phyloP scores from a whole-genome alignment of 2,329 filamentous ascomycete genomes.

The Ramularia endophylla region DNA sequence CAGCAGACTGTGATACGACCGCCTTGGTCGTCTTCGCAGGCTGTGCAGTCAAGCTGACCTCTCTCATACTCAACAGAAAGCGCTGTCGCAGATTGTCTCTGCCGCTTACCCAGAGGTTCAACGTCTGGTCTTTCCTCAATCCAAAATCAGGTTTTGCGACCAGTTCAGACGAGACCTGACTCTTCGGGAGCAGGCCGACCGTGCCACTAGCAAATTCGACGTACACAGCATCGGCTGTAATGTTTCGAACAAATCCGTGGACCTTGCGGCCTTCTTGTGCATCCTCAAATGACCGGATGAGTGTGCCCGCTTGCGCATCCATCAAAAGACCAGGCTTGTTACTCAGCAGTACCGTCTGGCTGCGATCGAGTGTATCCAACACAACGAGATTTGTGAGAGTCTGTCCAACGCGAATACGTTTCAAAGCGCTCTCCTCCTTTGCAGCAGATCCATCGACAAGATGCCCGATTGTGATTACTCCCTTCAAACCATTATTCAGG shows the following conservation, averaged over 20 bases:
- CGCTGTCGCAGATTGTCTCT: constrained; percentile 65
- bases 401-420: constrained; percentile 79
- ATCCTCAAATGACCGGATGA: constrained; percentile 68
- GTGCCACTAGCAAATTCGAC: constrained; percentile 78
- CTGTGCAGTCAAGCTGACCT: constrained; percentile 33
- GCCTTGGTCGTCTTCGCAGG: constrained; percentile 11
- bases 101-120: constrained; percentile 65
- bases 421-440: constrained; percentile 70
- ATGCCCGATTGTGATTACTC: constrained; percentile 69
- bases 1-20: constrained; percentile 29
- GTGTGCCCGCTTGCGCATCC: constrained; percentile 63
- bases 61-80: constrained; percentile 59
- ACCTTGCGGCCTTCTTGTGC: constrained; percentile 63
- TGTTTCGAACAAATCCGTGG: constrained; percentile 77
- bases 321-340: constrained; percentile 79
- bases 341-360: constrained; percentile 68
- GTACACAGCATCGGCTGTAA: constrained; percentile 75
- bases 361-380: constrained; percentile 75
- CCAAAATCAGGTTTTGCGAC: constrained; percentile 68
- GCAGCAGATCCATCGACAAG: constrained; percentile 76
- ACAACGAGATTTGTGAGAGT: constrained; percentile 75
- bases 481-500: constrained; percentile 68
- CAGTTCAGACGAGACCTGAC: constrained; percentile 66
- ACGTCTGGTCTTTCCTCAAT: constrained; percentile 67
- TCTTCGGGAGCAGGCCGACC: constrained; percentile 73